phyloP scores from a whole-genome alignment of 1,139 yeast genomes.

The Pichia sp. region DNA sequence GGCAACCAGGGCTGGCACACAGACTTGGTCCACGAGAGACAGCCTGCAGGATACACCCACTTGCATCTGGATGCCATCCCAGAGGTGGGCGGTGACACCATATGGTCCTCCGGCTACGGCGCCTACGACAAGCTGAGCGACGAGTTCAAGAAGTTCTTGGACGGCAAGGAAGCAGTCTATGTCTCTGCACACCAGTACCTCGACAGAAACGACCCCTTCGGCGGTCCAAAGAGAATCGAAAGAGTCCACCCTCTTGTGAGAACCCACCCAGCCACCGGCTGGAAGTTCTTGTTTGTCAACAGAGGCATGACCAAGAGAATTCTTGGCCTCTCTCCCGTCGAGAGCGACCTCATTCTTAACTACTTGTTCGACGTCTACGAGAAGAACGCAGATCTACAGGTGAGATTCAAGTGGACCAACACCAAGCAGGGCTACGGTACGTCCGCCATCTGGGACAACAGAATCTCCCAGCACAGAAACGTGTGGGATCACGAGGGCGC shows the following conservation, averaged over 20 bases:
- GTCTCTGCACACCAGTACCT: slow-evolving; percentile 42
- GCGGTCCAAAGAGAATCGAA: slow-evolving; percentile 42
- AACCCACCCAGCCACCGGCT: slow-evolving; percentile 54
- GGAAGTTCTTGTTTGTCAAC: slow-evolving; percentile 48
- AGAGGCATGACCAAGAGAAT: slow-evolving; percentile 41
- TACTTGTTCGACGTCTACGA: slow-evolving; percentile 41
- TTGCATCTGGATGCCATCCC: slow-evolving; percentile 46
- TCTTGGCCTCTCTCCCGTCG: slow-evolving; percentile 44
- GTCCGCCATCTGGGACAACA: slow-evolving; percentile 58
- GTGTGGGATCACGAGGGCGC: slow-evolving; percentile 51
- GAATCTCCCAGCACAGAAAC: slow-evolving; percentile 43
- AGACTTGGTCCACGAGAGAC: slow-evolving; percentile 45
- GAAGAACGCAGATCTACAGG: slow-evolving; percentile 48
- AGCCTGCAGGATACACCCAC: slow-evolving; percentile 48
- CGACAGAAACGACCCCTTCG: slow-evolving; percentile 41
- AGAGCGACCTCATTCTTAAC: slow-evolving; percentile 38
- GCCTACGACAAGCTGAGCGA: slow-evolving; percentile 47
- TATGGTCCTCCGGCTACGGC: slow-evolving; percentile 49
- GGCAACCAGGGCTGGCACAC: slow-evolving; percentile 40
- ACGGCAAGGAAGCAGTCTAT: slow-evolving; percentile 47
- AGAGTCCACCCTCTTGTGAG: slow-evolving; percentile 46
- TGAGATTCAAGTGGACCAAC: slow-evolving; percentile 50
- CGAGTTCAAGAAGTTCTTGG: slow-evolving; percentile 45
- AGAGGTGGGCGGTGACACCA: slow-evolving; percentile 46
- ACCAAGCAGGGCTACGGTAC: slow-evolving; percentile 48